phyloP scores from a whole-genome alignment of 495 filamentous ascomycete species.

The Penicillium odoratum region DNA sequence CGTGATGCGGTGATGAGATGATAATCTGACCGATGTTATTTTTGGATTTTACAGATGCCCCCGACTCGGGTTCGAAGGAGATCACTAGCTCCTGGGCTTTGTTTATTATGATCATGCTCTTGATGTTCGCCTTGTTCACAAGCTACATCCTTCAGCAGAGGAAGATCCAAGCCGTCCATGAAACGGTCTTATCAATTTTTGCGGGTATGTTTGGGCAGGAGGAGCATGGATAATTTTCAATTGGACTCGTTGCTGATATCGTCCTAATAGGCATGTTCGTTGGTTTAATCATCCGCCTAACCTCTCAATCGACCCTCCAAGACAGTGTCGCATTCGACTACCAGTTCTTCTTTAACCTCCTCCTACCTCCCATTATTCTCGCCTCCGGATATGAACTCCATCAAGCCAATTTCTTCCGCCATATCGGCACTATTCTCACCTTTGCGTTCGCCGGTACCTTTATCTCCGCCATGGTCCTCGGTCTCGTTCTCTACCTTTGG shows the following conservation, averaged over 20 bases:
- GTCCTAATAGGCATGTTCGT: conserved; percentile 80
- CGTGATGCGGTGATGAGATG: neutral
- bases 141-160: conserved; percentile 94
- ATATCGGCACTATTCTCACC: conserved; percentile 96
- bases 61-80: conserved; percentile 77
- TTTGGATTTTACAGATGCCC: conserved; percentile 38
- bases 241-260: neutral
- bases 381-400: conserved; percentile 97
- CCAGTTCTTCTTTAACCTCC: conserved; percentile 98
- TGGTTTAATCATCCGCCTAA: conserved; percentile 82
- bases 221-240: neutral
- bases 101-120: conserved; percentile 89
- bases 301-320: conserved; percentile 75
- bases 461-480: conserved; percentile 92
- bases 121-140: conserved; percentile 92
- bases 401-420: conserved; percentile 97
- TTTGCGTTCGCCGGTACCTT: conserved; percentile 98
- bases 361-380: conserved; percentile 95
- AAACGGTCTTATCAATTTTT: conserved; percentile 97
- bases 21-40: conserved; percentile 22
- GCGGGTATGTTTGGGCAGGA: conserved; percentile 62
- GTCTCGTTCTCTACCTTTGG: conserved; percentile 83
- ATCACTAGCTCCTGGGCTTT: conserved; percentile 94
- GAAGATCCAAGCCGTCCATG: conserved; percentile 95
- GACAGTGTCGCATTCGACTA: conserved; percentile 93